Percentiles rank a stretch among this genome's conserved stretches.
Conservation (phyloP, 2,329 filamentous ascomycete species). For the Arthrocladium fulminans region DNA sequence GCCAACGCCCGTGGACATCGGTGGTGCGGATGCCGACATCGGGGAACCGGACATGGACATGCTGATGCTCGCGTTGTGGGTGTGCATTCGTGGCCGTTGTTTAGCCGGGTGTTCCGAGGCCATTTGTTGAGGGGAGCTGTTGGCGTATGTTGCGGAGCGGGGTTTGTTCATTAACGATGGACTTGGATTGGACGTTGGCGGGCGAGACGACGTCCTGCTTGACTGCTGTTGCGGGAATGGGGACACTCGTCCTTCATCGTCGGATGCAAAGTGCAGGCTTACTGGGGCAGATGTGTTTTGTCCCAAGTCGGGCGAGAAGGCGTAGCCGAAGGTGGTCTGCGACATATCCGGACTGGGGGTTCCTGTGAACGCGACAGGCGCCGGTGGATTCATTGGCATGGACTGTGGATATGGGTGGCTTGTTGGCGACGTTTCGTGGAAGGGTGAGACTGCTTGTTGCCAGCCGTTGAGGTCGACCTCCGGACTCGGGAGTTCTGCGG, state of each 20-base stretch:
- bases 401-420: slow-evolving; percentile 13
- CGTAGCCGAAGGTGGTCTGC: slow-evolving; percentile 17
- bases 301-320: slow-evolving; percentile 19
- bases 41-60: not conserved
- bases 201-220: slow-evolving; percentile 18
- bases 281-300: slow-evolving; percentile 14
- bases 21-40: slow-evolving; percentile 1
- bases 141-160: slow-evolving; percentile 9
- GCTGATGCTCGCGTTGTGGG: not conserved
- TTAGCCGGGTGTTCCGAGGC: slow-evolving; percentile 2
- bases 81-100: slow-evolving; percentile 5
- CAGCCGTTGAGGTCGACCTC: slow-evolving; percentile 12
- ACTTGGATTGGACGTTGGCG: slow-evolving; percentile 23
- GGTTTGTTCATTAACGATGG: slow-evolving; percentile 23
- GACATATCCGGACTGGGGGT: slow-evolving; percentile 18
- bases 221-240: slow-evolving; percentile 16
- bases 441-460: slow-evolving; percentile 12
- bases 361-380: slow-evolving; percentile 16
- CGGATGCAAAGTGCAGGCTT: slow-evolving; percentile 23
- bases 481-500: not conserved
- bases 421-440: slow-evolving; percentile 16
- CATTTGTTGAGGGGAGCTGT: not conserved
- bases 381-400: slow-evolving; percentile 17
- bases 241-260: slow-evolving; percentile 21
- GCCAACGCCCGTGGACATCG: not conserved